Percentiles rank a stretch among this genome's conserved stretches.
phyloP scores from a whole-genome alignment of 2,329 filamentous ascomycete genomes.

The Nothomitra cinnamomea region DNA sequence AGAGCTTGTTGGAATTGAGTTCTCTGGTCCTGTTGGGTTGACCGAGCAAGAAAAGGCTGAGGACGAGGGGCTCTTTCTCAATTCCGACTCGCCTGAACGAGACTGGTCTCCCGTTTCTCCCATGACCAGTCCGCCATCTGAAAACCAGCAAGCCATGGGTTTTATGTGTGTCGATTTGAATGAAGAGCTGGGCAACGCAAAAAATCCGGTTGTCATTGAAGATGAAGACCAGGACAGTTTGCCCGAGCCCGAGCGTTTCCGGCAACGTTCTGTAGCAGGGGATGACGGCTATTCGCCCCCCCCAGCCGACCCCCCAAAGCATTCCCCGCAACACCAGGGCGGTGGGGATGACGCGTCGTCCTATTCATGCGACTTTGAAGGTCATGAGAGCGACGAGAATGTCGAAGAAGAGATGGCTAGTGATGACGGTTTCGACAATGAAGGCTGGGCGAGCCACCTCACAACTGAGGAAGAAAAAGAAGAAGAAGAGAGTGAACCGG shows the following conservation, averaged over 20 bases:
- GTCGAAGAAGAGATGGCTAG: conserved; percentile 7
- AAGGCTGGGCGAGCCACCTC: conserved; percentile 5
- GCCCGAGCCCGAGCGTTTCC: not conserved
- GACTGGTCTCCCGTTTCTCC: not conserved
- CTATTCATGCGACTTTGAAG: conserved; percentile 7
- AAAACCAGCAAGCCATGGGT: not conserved
- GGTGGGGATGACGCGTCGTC: too few species aligned
- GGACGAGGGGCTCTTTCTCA: not conserved
- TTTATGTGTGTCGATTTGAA: not conserved
- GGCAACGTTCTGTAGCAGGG: not conserved
- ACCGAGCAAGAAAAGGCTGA: not conserved
- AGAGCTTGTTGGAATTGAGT: not conserved
- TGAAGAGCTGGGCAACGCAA: not conserved
- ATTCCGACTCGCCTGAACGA: not conserved
- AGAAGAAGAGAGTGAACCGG: not conserved
- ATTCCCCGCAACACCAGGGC: not conserved
- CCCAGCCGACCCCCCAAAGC: not conserved
- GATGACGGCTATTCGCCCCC: not conserved
- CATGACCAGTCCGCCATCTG: not conserved
- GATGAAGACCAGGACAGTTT: not conserved
- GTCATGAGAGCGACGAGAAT: conserved; percentile 8
- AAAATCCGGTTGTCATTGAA: not conserved
- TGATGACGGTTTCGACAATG: conserved; percentile 10
- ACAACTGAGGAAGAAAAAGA: not conserved
- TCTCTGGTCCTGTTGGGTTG: not conserved